Evolutionary conservation across 768 basidiomycete species (phyloP), one percentile per base, ranked within the genome.

Genomic region (Dendrothele bispora): DNA sequence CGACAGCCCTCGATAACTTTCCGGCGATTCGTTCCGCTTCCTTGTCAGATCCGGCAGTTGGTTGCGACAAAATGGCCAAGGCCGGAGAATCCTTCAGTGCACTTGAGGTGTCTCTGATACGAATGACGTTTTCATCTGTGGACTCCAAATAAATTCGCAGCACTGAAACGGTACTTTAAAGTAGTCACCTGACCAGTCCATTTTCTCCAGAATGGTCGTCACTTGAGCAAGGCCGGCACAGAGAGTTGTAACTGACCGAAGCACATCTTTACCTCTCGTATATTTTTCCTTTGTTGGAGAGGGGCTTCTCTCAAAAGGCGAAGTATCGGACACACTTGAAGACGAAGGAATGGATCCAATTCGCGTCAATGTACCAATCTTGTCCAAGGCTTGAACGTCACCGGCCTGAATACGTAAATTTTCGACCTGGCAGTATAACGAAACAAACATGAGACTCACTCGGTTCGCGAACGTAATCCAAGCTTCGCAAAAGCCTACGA

Each of bases 401-500:
- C 75, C 72, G 2, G 65, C 71, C 83, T 84, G 48, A 18, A 46
- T n/a, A n/a, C 8, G 27, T 43, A 21, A 32, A 8, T 3, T 20
- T 35, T 15, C 11, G 34, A 44, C 32, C 45, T 17, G 29, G 46
- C 24, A 30, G 27, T 34, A 5, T 45, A 20, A 34, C 39, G 40
- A 10, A 26, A 14, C 12, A 44, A 43, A 1, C 39, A 25, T 25
- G 18, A 6, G 28, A 63, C 73, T 48, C 39, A 86, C 89, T 69
- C 73, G 73, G 56, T 78, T 80, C 0, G 88, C 86, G 53, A 89
- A 78, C 17, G 65, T 69, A 54, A 81, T 74, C 82, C 89, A 89
- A 45, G 79, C 81, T 53, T 91, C 86, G 59, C 87, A 89, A 60
- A 86, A 79, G 7, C 70, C 68, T 12, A 79, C 51, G 56, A 86